Percentiles rank a stretch among this genome's conserved stretches.
Conservation (phyloP, 169 alveolate species). For the Cryptosporidium xiaoi region DNA sequence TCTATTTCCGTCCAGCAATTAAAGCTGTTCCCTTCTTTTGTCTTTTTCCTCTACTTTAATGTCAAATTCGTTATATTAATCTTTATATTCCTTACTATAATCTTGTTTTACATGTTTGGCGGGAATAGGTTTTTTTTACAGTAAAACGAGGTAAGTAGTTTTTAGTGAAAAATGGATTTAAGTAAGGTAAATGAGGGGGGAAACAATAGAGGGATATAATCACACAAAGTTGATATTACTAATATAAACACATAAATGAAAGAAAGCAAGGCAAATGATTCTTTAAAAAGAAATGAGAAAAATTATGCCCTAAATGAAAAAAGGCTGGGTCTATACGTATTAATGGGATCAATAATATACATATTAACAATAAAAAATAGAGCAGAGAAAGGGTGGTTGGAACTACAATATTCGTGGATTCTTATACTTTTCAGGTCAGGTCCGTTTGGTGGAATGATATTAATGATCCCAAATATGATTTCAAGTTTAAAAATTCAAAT, state of each 20-base stretch:
- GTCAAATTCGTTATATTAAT: too few relatives aligned
- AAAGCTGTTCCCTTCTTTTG: too few relatives aligned
- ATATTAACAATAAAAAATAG: constrained; percentile 40
- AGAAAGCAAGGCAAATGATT: background rate
- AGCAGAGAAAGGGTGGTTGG: constrained; percentile 57
- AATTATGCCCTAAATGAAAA: constrained; percentile 26
- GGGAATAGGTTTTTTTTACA: too few relatives aligned
- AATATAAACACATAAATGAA: background rate
- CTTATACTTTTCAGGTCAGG: constrained; percentile 62
- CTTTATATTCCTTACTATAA: too few relatives aligned
- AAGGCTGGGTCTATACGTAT: constrained; percentile 32
- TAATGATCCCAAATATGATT: constrained; percentile 64
- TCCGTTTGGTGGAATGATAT: constrained; percentile 64
- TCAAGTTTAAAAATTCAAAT: constrained; percentile 50
- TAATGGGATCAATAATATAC: constrained; percentile 63
- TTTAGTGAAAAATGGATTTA: too few relatives aligned
- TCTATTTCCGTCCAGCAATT: too few relatives aligned
- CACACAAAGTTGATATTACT: background rate
- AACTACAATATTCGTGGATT: constrained; percentile 41
- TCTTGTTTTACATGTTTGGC: too few relatives aligned
- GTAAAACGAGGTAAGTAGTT: too few relatives aligned
- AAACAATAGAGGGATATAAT: too few relatives aligned
- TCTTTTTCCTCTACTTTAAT: too few relatives aligned
- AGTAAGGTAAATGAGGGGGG: too few relatives aligned
- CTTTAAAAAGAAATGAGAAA: background rate